phyloP scores from a whole-genome alignment of 2,329 filamentous ascomycete genomes.

The Allantophomopsis cytisporea region DNA sequence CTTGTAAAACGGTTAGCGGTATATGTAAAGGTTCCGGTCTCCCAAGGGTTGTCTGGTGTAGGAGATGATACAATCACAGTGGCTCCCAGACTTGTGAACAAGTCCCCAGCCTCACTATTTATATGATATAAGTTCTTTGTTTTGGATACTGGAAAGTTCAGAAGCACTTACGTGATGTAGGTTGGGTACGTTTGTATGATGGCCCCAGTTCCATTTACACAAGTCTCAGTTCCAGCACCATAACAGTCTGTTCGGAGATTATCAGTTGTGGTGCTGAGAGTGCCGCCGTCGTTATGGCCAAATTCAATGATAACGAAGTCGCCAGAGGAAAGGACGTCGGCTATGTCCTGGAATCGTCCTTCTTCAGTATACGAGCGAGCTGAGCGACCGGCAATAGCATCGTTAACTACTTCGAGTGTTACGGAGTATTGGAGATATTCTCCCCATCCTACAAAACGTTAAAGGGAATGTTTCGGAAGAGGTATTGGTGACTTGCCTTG shows the following conservation, averaged over 20 bases:
- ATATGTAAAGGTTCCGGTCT: constrained; percentile 33
- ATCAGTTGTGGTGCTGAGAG: constrained; percentile 31
- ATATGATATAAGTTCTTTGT: constrained; percentile 8
- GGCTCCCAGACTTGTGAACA: constrained; percentile 36
- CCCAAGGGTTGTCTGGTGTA: constrained; percentile 52
- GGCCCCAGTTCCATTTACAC: not conserved
- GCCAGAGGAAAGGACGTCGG: constrained; percentile 33
- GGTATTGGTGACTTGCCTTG: no score
- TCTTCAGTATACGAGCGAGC: constrained; percentile 53
- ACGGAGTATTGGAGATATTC: constrained; percentile 11
- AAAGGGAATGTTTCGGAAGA: no score
- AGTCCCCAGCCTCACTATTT: constrained; percentile 7
- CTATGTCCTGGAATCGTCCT: constrained; percentile 46
- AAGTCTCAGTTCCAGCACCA: constrained; percentile 11
- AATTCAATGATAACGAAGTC: constrained; percentile 62
- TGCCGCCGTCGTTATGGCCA: constrained; percentile 58
- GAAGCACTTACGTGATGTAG: not conserved
- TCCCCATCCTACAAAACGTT: constrained; percentile 9
- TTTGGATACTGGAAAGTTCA: not conserved
- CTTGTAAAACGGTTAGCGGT: constrained; percentile 36
- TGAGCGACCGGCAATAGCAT: constrained; percentile 49
- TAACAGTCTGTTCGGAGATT: constrained; percentile 48
- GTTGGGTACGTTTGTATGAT: constrained; percentile 13
- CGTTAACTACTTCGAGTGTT: constrained; percentile 27
- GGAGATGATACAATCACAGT: constrained; percentile 43